Evolutionary conservation across 208 protist genomes (phyloP).

Genomic region (Wallacemonas sp.): DNA sequence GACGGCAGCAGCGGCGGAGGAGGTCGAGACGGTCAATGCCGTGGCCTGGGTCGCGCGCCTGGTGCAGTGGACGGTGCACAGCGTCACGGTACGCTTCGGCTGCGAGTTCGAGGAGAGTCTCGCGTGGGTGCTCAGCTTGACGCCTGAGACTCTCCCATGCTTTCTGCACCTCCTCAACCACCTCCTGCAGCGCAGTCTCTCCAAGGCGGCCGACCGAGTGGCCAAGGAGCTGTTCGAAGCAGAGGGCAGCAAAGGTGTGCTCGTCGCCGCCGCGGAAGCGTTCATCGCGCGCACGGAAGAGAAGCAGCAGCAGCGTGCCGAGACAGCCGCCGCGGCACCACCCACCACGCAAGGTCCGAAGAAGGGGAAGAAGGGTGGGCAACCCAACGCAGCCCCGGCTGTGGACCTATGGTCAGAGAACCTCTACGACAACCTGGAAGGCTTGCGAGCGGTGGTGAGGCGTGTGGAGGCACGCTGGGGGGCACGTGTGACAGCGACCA

Average conservation of each 20-base stretch:
- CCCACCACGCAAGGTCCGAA: not conserved
- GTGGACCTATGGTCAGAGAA: conserved; percentile 58
- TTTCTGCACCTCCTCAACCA: conserved; percentile 85
- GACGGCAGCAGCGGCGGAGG: not conserved
- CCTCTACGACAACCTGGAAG: conserved; percentile 35
- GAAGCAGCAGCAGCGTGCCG: conserved; percentile 20
- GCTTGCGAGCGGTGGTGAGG: conserved; percentile 45
- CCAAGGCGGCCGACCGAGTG: conserved; percentile 82
- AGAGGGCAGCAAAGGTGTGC: conserved; percentile 43
- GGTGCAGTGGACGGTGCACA: conserved; percentile 83
- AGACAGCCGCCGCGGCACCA: not conserved
- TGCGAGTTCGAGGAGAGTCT: conserved; percentile 69
- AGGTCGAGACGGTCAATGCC: conserved; percentile 34
- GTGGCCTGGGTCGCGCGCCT: conserved; percentile 71
- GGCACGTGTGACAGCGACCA: not conserved
- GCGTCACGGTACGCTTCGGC: conserved; percentile 71
- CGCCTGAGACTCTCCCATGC: conserved; percentile 59
- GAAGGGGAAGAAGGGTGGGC: conserved; percentile 5
- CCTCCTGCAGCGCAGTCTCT: conserved; percentile 79
- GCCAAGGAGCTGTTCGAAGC: conserved; percentile 59
- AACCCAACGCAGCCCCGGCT: not conserved
- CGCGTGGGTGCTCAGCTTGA: conserved; percentile 60
- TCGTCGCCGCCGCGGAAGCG: conserved; percentile 50
- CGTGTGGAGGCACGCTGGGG: conserved; percentile 35
- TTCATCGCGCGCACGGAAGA: conserved; percentile 51